A percentile compares a stretch with the other conserved stretches of the same genome.
phyloP scores from a whole-genome alignment of 2,329 filamentous ascomycete genomes.

The Polychaeton citri region DNA sequence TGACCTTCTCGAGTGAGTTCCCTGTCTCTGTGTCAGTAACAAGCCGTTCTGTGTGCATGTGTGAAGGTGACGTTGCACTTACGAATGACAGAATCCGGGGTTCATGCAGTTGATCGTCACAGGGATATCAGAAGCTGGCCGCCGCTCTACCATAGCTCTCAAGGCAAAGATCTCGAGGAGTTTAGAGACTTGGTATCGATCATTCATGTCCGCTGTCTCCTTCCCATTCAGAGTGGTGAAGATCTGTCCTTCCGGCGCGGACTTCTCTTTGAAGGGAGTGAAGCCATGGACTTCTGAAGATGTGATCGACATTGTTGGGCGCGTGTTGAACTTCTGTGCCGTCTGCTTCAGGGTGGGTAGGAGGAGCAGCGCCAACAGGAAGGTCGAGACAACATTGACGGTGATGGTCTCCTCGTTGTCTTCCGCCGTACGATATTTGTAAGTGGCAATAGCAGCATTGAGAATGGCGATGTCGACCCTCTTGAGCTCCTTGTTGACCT shows the following conservation, averaged over 20 bases:
- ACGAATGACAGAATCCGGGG: conserved; percentile 38
- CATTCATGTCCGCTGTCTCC: conserved; percentile 22
- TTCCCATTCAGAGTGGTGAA: conserved; percentile 26
- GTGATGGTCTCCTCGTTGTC: conserved; percentile 35
- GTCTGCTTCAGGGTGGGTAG: conserved; percentile 36
- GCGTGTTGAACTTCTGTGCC: conserved; percentile 14
- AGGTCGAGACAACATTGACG: conserved; percentile 39
- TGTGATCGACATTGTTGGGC: conserved; percentile 23
- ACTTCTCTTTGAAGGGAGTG: conserved; percentile 24
- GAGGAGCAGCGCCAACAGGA: conserved; percentile 34
- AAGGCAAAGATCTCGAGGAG: conserved; percentile 35
- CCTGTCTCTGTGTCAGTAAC: no score
- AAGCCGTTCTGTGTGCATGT: no score
- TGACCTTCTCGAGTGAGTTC: no score
- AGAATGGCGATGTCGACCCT: conserved; percentile 14
- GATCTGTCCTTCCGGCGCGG: conserved; percentile 15
- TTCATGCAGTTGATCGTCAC: conserved; percentile 38
- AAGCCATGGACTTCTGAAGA: conserved; percentile 28
- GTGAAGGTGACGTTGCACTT: no score
- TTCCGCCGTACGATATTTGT: conserved; percentile 23
- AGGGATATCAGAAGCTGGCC: conserved; percentile 7
- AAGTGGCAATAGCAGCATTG: conserved; percentile 26
- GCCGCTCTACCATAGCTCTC: conserved; percentile 24
- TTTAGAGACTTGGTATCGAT: conserved; percentile 34
- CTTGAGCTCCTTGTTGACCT: conserved; percentile 7